Evolutionary conservation across 2,329 filamentous ascomycete species (phyloP).

Genomic region (Trichophyton rubrum): DNA sequence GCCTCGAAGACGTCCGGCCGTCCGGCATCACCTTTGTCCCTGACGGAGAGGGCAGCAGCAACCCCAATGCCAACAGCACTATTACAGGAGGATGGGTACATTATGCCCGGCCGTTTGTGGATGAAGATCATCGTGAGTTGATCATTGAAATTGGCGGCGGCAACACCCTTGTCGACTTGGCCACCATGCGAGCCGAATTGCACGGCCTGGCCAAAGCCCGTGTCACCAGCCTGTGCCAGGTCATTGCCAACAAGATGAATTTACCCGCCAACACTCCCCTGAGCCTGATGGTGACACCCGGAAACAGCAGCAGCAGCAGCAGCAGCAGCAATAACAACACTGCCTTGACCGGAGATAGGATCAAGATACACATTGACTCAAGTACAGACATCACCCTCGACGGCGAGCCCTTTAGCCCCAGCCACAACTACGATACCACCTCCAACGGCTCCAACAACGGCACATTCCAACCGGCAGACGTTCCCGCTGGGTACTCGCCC

Average conservation of each 20-base stretch:
- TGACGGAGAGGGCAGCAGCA: constrained; percentile 29
- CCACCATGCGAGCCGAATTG: constrained; percentile 54
- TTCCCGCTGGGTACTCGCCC: background rate
- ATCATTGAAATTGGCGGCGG: constrained; percentile 68
- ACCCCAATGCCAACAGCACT: constrained; percentile 13
- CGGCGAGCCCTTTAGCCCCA: constrained; percentile 18
- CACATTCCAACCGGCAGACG: background rate
- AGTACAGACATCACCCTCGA: constrained; percentile 34
- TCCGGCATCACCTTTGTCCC: constrained; percentile 59
- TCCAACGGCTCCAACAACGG: background rate
- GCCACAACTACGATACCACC: background rate
- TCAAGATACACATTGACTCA: constrained; percentile 51
- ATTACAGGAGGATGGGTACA: constrained; percentile 47
- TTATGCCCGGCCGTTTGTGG: constrained; percentile 78
- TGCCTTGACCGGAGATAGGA: constrained; percentile 47
- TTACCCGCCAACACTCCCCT: constrained; percentile 48
- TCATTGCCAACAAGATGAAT: constrained; percentile 69
- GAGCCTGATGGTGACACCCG: constrained; percentile 54
- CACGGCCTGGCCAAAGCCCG: constrained; percentile 56
- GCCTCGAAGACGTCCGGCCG: constrained; percentile 77
- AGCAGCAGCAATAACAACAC: constrained; percentile 51
- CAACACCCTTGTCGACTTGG: constrained; percentile 46
- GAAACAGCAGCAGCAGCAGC: constrained; percentile 46
- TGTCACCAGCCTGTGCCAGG: constrained; percentile 61
- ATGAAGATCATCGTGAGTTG: constrained; percentile 59